Conservation (phyloP, 2,329 filamentous ascomycete genomes). For the Juglanconis sp. region DNA sequence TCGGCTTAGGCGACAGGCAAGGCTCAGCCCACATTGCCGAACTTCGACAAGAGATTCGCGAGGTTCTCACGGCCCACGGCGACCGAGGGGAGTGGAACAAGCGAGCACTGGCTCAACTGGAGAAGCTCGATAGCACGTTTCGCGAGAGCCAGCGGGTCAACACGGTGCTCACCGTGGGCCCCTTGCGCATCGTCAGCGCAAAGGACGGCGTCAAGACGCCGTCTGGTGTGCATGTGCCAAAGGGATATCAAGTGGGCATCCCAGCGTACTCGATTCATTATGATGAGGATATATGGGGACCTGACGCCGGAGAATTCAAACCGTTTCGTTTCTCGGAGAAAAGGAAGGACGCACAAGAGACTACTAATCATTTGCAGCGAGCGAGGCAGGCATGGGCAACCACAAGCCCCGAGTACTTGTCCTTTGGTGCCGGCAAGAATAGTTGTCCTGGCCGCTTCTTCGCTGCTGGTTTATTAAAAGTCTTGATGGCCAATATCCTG, state of each 20-base stretch:
- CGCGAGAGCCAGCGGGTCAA: conserved; percentile 40
- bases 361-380: conserved; percentile 17
- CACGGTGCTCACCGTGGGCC: conserved; percentile 33
- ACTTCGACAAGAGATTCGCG: conserved; percentile 9
- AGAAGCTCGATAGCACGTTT: conserved; percentile 37
- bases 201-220: conserved; percentile 30
- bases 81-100: conserved; percentile 30
- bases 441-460: conserved; percentile 40
- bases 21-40: conserved; percentile 5
- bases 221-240: conserved; percentile 30
- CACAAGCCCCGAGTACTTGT: conserved; percentile 28
- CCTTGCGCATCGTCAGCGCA: conserved; percentile 34
- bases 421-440: conserved; percentile 37
- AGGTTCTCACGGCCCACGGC: conserved; percentile 6
- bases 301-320: conserved; percentile 30
- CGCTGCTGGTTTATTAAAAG: conserved; percentile 34
- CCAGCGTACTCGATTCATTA: conserved; percentile 33
- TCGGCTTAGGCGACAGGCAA: conserved; percentile 4
- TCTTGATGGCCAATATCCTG: conserved; percentile 26
- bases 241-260: conserved; percentile 34
- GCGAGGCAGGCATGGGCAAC: conserved; percentile 26
- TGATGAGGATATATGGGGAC: conserved; percentile 30
- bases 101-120: conserved; percentile 32
- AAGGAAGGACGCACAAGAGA: conserved; percentile 1
- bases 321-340: conserved; percentile 32